A percentile compares a stretch with the other conserved stretches of the same genome.
phyloP scores from a whole-genome alignment of 2,329 filamentous ascomycete genomes.

The Nigrograna mackinnonii region DNA sequence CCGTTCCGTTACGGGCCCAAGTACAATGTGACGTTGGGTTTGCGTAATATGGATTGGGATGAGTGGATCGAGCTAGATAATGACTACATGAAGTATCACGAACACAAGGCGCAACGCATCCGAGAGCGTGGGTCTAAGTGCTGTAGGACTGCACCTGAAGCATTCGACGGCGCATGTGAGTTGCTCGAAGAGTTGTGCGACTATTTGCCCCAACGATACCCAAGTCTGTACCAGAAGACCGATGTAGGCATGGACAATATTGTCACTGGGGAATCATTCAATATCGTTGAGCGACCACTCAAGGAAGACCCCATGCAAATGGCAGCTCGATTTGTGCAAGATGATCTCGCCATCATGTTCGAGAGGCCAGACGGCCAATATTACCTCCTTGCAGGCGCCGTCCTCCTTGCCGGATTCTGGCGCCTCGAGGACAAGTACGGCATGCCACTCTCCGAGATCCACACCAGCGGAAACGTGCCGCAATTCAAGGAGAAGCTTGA shows the following conservation, averaged over 20 bases:
- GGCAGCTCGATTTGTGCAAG: slow-evolving; percentile 73
- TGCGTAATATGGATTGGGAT: slow-evolving; percentile 69
- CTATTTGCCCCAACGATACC: slow-evolving; percentile 78
- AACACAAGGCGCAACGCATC: slow-evolving; percentile 71
- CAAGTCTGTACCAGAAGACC: slow-evolving; percentile 68
- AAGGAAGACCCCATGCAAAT: slow-evolving; percentile 79
- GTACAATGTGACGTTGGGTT: slow-evolving; percentile 77
- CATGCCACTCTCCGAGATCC: slow-evolving; percentile 78
- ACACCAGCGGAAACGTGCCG: slow-evolving; percentile 76
- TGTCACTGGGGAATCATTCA: slow-evolving; percentile 72
- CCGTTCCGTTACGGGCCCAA: slow-evolving; percentile 78
- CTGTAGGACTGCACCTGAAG: slow-evolving; percentile 69
- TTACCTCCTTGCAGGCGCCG: slow-evolving; percentile 75
- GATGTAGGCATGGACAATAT: slow-evolving; percentile 70
- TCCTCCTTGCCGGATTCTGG: slow-evolving; percentile 84
- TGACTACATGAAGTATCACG: slow-evolving; percentile 73
- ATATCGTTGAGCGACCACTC: slow-evolving; percentile 66
- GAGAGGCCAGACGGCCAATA: slow-evolving; percentile 77
- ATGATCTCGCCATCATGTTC: slow-evolving; percentile 84
- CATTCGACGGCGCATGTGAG: slow-evolving; percentile 73
- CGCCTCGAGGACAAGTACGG: slow-evolving; percentile 78
- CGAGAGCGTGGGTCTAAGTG: slow-evolving; percentile 68
- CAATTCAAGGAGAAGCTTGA: slow-evolving; percentile 73
- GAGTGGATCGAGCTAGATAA: slow-evolving; percentile 89
- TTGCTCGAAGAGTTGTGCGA: slow-evolving; percentile 71